Percentiles rank a stretch among this genome's conserved stretches.
Conservation (phyloP, 2,329 filamentous ascomycete species). For the Colletotrichum tropicicola region DNA sequence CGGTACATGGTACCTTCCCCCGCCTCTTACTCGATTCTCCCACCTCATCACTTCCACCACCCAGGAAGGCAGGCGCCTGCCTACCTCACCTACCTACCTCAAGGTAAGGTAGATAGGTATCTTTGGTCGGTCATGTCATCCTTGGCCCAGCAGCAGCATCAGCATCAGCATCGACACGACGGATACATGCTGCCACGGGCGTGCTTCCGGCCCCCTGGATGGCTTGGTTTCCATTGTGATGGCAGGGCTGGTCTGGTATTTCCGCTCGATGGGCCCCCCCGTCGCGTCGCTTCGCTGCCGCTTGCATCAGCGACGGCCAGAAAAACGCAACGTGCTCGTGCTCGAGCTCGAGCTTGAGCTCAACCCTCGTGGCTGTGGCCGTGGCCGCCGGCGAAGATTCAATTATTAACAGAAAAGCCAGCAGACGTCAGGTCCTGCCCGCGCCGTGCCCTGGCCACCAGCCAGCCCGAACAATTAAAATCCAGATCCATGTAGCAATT, state of each 20-base stretch:
- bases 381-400: conserved; percentile 28
- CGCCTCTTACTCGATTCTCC: conserved; percentile 13
- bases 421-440: neutral
- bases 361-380: conserved; percentile 3
- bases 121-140: too few relatives aligned
- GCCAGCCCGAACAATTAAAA: conserved; percentile 12
- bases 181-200: too few relatives aligned
- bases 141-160: conserved; percentile 3
- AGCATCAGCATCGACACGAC: neutral
- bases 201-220: conserved; percentile 17
- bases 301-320: conserved; percentile 24
- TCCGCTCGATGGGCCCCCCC: conserved; percentile 23
- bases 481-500: conserved; percentile 10
- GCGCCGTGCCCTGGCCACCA: conserved; percentile 23
- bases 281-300: neutral
- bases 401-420: conserved; percentile 30
- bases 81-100: too few relatives aligned
- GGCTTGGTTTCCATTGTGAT: conserved; percentile 5
- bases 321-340: conserved; percentile 22
- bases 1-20: neutral
- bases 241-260: conserved; percentile 9
- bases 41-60: conserved; percentile 12
- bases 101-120: too few relatives aligned
- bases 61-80: neutral
- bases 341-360: neutral